phyloP scores from a whole-genome alignment of 805 yeast genomes.

The Debaryomyces maramus region DNA sequence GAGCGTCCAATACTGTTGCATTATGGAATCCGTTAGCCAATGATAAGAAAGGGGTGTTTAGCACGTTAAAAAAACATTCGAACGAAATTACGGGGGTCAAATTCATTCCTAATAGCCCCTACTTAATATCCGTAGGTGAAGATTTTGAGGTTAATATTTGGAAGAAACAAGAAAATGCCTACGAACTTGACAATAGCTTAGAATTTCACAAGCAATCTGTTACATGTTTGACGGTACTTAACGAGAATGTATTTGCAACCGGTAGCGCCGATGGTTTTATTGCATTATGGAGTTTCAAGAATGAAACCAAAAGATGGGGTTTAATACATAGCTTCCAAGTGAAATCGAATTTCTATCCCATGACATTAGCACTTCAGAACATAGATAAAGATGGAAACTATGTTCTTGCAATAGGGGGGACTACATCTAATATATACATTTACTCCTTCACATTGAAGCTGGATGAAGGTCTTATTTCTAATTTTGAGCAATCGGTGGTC shows the following conservation, averaged over 20 bases:
- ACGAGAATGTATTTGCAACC: slow-evolving; percentile 45
- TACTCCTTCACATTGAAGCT: slow-evolving; percentile 42
- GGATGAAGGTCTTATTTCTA: slow-evolving; percentile 10
- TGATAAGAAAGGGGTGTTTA: slow-evolving; percentile 45
- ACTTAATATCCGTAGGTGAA: slow-evolving; percentile 63
- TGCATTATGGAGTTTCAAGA: slow-evolving; percentile 48
- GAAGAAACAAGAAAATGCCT: slow-evolving; percentile 34
- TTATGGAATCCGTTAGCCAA: slow-evolving; percentile 61
- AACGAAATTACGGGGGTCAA: slow-evolving; percentile 67
- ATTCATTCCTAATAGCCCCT: slow-evolving; percentile 43
- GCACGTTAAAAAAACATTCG: slow-evolving; percentile 61
- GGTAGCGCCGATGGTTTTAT: slow-evolving; percentile 68
- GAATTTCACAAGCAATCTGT: slow-evolving; percentile 51
- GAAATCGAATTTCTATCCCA: slow-evolving; percentile 46
- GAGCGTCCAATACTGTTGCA: slow-evolving; percentile 66
- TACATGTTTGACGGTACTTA: slow-evolving; percentile 49
- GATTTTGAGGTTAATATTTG: slow-evolving; percentile 66
- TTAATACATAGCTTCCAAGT: slow-evolving; percentile 33
- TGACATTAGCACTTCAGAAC: slow-evolving; percentile 33
- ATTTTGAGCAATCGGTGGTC: slow-evolving; percentile 45
- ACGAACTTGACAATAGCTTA: slow-evolving; percentile 30
- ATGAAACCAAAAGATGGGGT: slow-evolving; percentile 15
- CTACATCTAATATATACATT: slow-evolving; percentile 54
- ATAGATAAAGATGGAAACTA: slow-evolving; percentile 33
- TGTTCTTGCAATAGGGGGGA: slow-evolving; percentile 72